Evolutionary conservation across 306 rosid genomes (phyloP).

Genomic region (Neltuma alba): DNA sequence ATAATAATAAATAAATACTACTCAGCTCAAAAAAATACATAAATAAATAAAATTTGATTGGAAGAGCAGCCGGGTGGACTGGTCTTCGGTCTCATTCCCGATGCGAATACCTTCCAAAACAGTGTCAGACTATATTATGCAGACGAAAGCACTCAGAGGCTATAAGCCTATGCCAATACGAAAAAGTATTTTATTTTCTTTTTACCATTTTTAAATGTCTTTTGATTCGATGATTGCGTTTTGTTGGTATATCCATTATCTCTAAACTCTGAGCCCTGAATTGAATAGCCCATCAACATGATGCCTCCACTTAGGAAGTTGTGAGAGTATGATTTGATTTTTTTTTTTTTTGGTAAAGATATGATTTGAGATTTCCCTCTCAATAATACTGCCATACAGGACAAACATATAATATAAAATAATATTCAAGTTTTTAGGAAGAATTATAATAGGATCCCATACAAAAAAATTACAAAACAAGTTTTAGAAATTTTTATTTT

Average conservation of each 20-base stretch:
- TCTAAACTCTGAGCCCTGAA: not conserved
- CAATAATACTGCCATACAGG: too few relatives aligned
- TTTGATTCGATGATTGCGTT: not conserved
- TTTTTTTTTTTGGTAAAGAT: too few relatives aligned
- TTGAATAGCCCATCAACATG: not conserved
- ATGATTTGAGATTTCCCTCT: too few relatives aligned
- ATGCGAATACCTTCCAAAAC: slow-evolving; percentile 41
- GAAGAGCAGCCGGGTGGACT: slow-evolving; percentile 33
- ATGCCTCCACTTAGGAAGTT: not conserved
- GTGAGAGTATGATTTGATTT: not conserved
- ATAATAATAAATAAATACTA: too few relatives aligned
- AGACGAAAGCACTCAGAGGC: slow-evolving; percentile 23
- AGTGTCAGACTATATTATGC: slow-evolving; percentile 36
- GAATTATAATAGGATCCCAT: too few relatives aligned
- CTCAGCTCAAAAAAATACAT: too few relatives aligned
- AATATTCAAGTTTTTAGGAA: too few relatives aligned
- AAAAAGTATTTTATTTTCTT: not conserved
- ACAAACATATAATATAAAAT: too few relatives aligned
- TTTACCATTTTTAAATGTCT: not conserved
- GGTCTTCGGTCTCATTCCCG: slow-evolving; percentile 58
- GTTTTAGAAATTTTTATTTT: too few relatives aligned
- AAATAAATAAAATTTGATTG: not conserved
- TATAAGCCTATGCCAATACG: not conserved
- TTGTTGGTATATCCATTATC: not conserved
- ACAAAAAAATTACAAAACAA: too few relatives aligned